A percentile compares a stretch with the other conserved stretches of the same genome.
These are phyloP conservation scores for Pulveroboletus sp. DNA, from an alignment of 768 basidiomycete species.

Conservation along the genomic window DNA sequence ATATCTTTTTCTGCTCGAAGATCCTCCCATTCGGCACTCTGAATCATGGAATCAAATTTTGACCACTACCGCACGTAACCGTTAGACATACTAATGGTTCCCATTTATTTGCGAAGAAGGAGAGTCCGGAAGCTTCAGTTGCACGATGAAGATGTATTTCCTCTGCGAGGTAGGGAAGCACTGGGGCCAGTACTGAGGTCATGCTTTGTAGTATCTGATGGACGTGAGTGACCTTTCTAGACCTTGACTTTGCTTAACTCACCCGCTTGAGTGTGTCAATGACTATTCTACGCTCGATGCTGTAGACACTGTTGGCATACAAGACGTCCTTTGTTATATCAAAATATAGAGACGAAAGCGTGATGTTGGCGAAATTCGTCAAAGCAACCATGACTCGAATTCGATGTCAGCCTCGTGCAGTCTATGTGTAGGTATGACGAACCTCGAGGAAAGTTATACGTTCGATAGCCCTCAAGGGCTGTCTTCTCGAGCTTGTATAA, in stretches of 20 bases:
- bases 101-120: constrained; percentile 76
- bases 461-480: constrained; percentile 63
- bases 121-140: constrained; percentile 29
- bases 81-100: constrained; percentile 49
- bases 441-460: constrained; percentile 85
- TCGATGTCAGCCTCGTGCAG: background rate
- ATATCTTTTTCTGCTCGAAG: constrained; percentile 54
- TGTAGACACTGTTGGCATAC: constrained; percentile 60
- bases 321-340: constrained; percentile 88
- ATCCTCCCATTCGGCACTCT: constrained; percentile 65
- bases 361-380: constrained; percentile 74
- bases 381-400: constrained; percentile 64
- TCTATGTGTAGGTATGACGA: background rate
- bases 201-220: constrained; percentile 61
- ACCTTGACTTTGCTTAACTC: constrained; percentile 5
- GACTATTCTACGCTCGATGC: constrained; percentile 55
- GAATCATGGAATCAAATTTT: background rate
- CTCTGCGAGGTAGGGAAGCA: constrained; percentile 87
- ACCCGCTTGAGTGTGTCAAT: constrained; percentile 73
- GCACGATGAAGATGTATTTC: constrained; percentile 55
- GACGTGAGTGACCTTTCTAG: background rate
- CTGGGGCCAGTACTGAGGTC: constrained; percentile 71
- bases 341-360: constrained; percentile 87
- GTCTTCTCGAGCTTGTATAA: constrained; percentile 64
- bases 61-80: background rate